Evolutionary conservation across 257 asterid genomes (phyloP), one percentile per base, ranked within the genome.

Genomic region (Jacaranda mimosifolia): DNA sequence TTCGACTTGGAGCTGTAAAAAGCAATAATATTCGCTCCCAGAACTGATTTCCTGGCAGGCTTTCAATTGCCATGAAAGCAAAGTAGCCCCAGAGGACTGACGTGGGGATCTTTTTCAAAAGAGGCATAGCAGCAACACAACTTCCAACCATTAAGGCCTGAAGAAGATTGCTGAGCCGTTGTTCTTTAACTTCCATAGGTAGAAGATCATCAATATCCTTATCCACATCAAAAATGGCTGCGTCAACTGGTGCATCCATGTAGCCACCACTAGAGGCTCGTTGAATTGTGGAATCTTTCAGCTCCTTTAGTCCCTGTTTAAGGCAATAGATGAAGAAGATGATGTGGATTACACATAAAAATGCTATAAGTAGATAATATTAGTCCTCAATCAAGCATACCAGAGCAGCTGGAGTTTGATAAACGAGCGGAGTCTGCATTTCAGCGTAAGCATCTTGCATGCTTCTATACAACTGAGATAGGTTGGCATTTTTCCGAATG

Each of bases 51-150:
- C 99, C 99, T 0, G 99, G 99, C 90, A 96, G 80, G 85, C 96
- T 93, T 84, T 96, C 99, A 56, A 96, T 96, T 3, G 99, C 98
- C 99, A 96, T 96, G 94, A 91, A 96, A 35, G 99, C 98, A 43
- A 96, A 96, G 89, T 96, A 96, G 12, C 99, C 99, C 99, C 99
- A 96, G 12, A 96, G 92, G 72, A 96, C 98, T 0, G 99, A 88
- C 57, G 98, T 87, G 38, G 99, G 99, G 75, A 96, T 96, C 87
- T 68, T 91, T 80, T 93, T 93, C 49, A 96, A 67, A 62, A 93
- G 63, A 55, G 99, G 99, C 98, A 96, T 89, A 38, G 97, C 97
- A 59, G 94, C 98, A 66, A 96, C 97, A 68, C 98, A 93, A 49
- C 69, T 63, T 71, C 89, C 98, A 12, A 88, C 98, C 94, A 91